Evolutionary conservation across 2,329 filamentous ascomycete genomes (phyloP), one percentile per base, ranked within the genome.

Genomic region (Fusarium sp.): DNA sequence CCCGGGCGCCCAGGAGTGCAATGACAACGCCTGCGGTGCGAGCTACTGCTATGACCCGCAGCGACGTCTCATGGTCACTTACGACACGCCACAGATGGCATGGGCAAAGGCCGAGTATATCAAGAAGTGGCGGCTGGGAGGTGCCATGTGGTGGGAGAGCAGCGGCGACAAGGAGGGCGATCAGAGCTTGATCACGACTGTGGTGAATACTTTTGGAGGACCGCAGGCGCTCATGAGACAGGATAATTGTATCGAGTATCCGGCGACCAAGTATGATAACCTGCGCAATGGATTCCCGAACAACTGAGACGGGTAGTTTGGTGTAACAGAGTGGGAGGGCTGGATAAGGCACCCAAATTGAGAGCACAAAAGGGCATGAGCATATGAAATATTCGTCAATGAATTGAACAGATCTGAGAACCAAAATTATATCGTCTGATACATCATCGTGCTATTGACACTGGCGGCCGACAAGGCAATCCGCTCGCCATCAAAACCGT

Each of bases 111-210:
- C 91, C 2, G 84, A 89, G 12, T 98, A 91, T 80, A 89, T 98
- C 79, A 88, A 86, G 78, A 81, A 88, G 22, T 84, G 87, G 51
- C 86, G 89, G 0, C 87, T 98, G 0, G 95, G 95, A 2, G 96
- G 96, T 20, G 94, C 89, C n/a, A 98, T 98, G 95, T 98, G 94
- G 94, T 98, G 95, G 95, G 95, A 98, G 84, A 94, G 91, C 77
- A 96, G 92, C 78, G 92, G 90, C 1, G 96, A 98, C 80, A 92
- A 91, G 79, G 79, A 82, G 4, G 91, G 90, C 0, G 84, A 87
- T 0, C 82, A 87, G 62, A 96, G 93, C 76, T 80, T 98, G 79
- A 94, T 95, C 64, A 84, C 82, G 8, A 91, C 88, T 16, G 90
- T 92, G 17, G 89, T 93, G 1, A 84, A 88, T 35, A 84, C 82